Base-by-base conservation (phyloP, 768 basidiomycete species). In the Termitomyces sp. region DNA sequence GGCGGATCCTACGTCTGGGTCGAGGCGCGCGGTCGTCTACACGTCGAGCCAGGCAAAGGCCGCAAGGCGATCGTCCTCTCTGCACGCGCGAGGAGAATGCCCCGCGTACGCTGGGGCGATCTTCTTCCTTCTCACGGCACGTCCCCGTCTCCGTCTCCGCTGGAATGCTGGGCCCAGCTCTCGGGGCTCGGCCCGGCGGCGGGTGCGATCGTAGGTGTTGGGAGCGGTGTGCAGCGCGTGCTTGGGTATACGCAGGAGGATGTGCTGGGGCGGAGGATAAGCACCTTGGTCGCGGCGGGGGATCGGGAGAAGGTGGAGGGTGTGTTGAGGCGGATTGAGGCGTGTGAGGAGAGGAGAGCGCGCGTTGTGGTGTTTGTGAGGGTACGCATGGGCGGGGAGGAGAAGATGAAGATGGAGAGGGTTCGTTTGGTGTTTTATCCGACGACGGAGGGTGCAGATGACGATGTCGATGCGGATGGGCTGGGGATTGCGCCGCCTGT, bases 31-130 rank as follows among this genome's bases (percentile, higher is more conserved):
- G 96, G 96, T 1, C 77, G 91, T 29, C 77, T 98, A 38, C 89
- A 95, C 63, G 81, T 91, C 53, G 96, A 99, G 73, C 88, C 93
- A 0, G 93, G 94, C 1, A 98, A 98, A 65, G 94, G 94, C 1
- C 76, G 94, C 36, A 97, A 98, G 71, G 92, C 94, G 2, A 93
- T 99, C 64, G 84, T 99, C 35, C 77, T 99, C n/a, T 84, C 82
- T 53, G 95, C 89, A 0, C 78, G 96, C 9, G 82, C 86, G 29
- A 73, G 87, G 42, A 78, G 78, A 62, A 86, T 91, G 77, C 82
- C 84, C 9, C 65, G 60, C 2, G 67, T 93, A 22, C 68, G 65
- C 5, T 94, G 91, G 91, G 74, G 71, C 3, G 72, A 75, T 35
- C 69, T 94, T 27, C 68, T 73, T 2, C 41, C 42, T 69, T 94